Evolutionary conservation across 257 asterid species (phyloP).

Genomic region (Craterostigma plantagineum): DNA sequence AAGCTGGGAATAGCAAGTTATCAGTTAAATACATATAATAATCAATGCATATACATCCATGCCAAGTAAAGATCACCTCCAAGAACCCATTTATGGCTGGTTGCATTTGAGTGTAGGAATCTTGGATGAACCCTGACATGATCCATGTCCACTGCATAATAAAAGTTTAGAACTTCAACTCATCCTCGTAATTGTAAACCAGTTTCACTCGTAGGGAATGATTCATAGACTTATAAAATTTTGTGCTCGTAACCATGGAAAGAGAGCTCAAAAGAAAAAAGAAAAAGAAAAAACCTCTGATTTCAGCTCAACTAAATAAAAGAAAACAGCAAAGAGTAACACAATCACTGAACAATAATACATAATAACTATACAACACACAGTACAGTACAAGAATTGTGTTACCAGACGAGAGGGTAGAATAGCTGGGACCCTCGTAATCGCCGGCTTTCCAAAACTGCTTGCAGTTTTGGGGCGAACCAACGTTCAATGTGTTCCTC

Average conservation of each 20-base stretch:
- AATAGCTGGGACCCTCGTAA: constrained; percentile 22
- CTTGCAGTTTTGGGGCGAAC: constrained; percentile 14
- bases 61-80: constrained; percentile 23
- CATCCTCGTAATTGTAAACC: not conserved
- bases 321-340: too few relatives aligned
- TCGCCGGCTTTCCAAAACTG: constrained; percentile 86
- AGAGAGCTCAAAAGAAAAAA: too few relatives aligned
- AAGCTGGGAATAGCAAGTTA: constrained; percentile 24
- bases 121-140: constrained; percentile 56
- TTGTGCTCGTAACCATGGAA: not conserved
- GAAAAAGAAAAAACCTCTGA: too few relatives aligned
- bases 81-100: constrained; percentile 82
- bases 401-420: constrained; percentile 1
- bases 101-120: constrained; percentile 82
- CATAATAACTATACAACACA: too few relatives aligned
- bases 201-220: not conserved
- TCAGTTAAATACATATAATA: not conserved
- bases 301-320: too few relatives aligned
- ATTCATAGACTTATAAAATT: too few relatives aligned
- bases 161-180: not conserved
- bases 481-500: constrained; percentile 1
- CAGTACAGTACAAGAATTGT: too few relatives aligned
- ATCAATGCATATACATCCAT: too few relatives aligned
- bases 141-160: constrained; percentile 41
- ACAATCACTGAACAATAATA: too few relatives aligned